These are phyloP conservation scores for Schizophyllum amplum DNA, from an alignment of 1,284 basidiomycete species.

Conservation along the genomic window DNA sequence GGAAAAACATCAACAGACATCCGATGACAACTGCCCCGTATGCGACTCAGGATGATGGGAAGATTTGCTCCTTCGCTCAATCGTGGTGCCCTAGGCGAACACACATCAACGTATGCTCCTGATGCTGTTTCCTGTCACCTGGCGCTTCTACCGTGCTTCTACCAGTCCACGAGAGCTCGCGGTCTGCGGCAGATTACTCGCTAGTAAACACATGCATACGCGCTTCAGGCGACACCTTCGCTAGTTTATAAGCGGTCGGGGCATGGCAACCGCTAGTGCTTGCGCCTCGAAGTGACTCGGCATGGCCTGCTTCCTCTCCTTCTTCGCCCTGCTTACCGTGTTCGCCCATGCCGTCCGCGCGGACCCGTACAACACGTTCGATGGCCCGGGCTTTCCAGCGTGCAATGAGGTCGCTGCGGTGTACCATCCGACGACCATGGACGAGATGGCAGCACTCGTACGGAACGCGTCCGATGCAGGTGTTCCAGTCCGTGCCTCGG, in stretches of 20 bases:
- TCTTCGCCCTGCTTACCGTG: not conserved
- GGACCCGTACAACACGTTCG: constrained; percentile 24
- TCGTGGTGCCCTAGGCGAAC: too few relatives aligned
- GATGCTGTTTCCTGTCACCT: not conserved
- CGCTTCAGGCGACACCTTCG: not conserved
- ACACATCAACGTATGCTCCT: not conserved
- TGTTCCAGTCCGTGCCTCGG: constrained; percentile 24
- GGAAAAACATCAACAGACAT: too few relatives aligned
- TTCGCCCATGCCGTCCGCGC: not conserved
- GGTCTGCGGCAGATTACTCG: not conserved
- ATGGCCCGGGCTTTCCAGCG: constrained; percentile 24
- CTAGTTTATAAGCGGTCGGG: not conserved
- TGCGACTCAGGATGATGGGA: too few relatives aligned
- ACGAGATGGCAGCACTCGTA: constrained; percentile 23
- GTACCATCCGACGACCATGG: constrained; percentile 23
- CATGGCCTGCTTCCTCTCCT: not conserved
- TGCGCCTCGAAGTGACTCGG: not conserved
- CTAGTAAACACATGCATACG: not conserved
- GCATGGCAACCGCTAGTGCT: not conserved
- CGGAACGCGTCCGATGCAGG: constrained; percentile 22
- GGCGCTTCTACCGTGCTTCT: too few relatives aligned
- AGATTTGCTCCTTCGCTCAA: too few relatives aligned
- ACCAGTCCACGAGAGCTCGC: too few relatives aligned
- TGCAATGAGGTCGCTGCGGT: constrained; percentile 23
- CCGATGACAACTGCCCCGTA: too few relatives aligned